A percentile compares a stretch with the other conserved stretches of the same genome.
These are phyloP conservation scores for Arxiozyma heterogenica DNA, from an alignment of 1,139 yeast genomes.

Conservation along the genomic window DNA sequence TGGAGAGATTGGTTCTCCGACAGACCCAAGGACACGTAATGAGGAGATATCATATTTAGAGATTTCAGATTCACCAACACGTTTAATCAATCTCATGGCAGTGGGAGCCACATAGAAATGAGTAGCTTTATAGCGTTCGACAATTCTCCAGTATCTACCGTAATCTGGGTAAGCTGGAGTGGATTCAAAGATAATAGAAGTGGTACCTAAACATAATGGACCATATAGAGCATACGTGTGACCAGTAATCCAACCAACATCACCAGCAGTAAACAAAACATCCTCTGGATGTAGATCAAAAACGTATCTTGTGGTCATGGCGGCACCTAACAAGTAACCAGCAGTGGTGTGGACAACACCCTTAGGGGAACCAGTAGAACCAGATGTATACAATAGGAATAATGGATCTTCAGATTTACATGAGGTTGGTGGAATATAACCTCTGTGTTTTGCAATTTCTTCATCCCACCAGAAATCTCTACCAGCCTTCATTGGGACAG, in stretches of 20 bases:
- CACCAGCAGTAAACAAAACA: conserved; percentile 92
- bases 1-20: conserved; percentile 97
- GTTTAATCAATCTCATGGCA: conserved; percentile 87
- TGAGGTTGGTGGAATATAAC: conserved; percentile 79
- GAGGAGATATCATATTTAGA: conserved; percentile 82
- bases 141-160: conserved; percentile 95
- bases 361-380: conserved; percentile 96
- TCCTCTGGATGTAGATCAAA: conserved; percentile 89
- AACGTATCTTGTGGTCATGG: conserved; percentile 84
- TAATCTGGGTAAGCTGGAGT: conserved; percentile 97
- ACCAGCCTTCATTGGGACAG: conserved; percentile 51
- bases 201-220: conserved; percentile 79
- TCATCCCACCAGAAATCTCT: conserved; percentile 95
- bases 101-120: conserved; percentile 99
- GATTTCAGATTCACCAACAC: conserved; percentile 82
- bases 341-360: conserved; percentile 95
- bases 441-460: conserved; percentile 69
- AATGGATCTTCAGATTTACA: conserved; percentile 41
- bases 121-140: conserved; percentile 85
- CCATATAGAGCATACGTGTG: conserved; percentile 95
- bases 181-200: conserved; percentile 91
- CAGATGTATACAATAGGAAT: conserved; percentile 38
- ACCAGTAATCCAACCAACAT: conserved; percentile 99
- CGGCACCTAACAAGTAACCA: conserved; percentile 91
- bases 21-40: conserved; percentile 91